These are phyloP conservation scores for Starmerella khaoyaiensis DNA, from an alignment of 805 yeast genomes.

Conservation along the genomic window DNA sequence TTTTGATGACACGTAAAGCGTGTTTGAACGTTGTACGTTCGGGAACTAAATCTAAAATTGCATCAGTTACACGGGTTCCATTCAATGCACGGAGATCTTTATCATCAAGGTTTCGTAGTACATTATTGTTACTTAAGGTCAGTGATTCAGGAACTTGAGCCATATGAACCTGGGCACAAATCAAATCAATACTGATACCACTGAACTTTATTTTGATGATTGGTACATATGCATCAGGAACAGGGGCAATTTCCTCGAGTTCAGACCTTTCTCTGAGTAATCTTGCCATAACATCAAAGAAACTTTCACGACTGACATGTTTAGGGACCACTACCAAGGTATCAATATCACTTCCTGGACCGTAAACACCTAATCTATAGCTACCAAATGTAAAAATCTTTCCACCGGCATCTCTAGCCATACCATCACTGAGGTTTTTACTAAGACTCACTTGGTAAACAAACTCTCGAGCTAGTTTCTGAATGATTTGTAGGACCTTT, in stretches of 20 bases:
- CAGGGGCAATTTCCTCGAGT: conserved; percentile 79
- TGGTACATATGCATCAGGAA: conserved; percentile 97
- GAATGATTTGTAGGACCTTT: conserved; percentile 57
- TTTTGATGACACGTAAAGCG: conserved; percentile 79
- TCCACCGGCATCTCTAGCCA: conserved; percentile 97
- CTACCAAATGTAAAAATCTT: conserved; percentile 95
- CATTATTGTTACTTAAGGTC: conserved; percentile 70
- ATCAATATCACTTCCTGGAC: conserved; percentile 97
- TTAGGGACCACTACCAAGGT: conserved; percentile 94
- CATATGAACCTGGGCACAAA: conserved; percentile 70
- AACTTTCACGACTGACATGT: conserved; percentile 82
- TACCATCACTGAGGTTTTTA: conserved; percentile 91
- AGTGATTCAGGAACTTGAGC: conserved; percentile 69
- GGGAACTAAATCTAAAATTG: conserved; percentile 77
- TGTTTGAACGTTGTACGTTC: conserved; percentile 85
- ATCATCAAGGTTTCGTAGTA: conserved; percentile 79
- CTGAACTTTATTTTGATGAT: conserved; percentile 77
- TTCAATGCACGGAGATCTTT: conserved; percentile 78
- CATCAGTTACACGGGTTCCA: conserved; percentile 96
- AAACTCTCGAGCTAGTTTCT: conserved; percentile 63
- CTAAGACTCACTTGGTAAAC: conserved; percentile 67
- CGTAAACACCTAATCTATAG: conserved; percentile 87
- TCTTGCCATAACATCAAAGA: conserved; percentile 66
- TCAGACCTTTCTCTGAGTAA: conserved; percentile 63
- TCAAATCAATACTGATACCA: conserved; percentile 87